Percentiles rank a stretch among this genome's conserved stretches.
Conservation (phyloP, 257 asterid species). For the Solanum pennellii region DNA sequence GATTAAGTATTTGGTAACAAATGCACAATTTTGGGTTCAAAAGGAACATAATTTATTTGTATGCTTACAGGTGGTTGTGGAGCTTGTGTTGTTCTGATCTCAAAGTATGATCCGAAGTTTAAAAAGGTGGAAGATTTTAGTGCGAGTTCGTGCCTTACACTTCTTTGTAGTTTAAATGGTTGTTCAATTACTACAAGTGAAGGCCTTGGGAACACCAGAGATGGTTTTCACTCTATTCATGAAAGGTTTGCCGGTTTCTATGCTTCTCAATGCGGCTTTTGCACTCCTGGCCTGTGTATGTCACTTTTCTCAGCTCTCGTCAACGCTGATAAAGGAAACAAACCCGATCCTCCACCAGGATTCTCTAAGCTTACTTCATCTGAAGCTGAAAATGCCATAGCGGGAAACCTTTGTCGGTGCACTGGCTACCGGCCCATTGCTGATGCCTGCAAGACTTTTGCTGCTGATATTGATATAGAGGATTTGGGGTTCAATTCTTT, state of each 20-base stretch:
- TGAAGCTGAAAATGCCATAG: slow-evolving; percentile 54
- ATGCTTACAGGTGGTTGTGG: slow-evolving; percentile 65
- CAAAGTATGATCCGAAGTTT: slow-evolving; percentile 31
- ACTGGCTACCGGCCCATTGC: slow-evolving; percentile 75
- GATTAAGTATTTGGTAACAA: background rate
- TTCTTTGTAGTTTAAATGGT: slow-evolving; percentile 60
- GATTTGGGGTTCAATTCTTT: slow-evolving; percentile 63
- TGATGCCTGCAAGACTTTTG: slow-evolving; percentile 64
- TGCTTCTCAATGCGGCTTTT: slow-evolving; percentile 76
- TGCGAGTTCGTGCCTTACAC: slow-evolving; percentile 61
- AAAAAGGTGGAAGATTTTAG: slow-evolving; percentile 29
- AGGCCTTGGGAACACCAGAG: slow-evolving; percentile 66
- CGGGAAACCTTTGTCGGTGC: slow-evolving; percentile 67
- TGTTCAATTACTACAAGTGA: slow-evolving; percentile 63
- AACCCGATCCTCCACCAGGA: slow-evolving; percentile 31
- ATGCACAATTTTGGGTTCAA: background rate
- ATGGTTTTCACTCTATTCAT: slow-evolving; percentile 71
- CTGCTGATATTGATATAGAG: slow-evolving; percentile 60
- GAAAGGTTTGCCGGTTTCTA: slow-evolving; percentile 66
- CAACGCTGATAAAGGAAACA: slow-evolving; percentile 31
- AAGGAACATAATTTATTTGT: background rate
- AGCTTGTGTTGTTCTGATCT: slow-evolving; percentile 62
- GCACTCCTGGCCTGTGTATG: slow-evolving; percentile 80
- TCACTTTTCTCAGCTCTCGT: slow-evolving; percentile 56
- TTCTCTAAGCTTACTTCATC: slow-evolving; percentile 51